phyloP scores from a whole-genome alignment of 495 filamentous ascomycete genomes.

The Aspergillus leporis region DNA sequence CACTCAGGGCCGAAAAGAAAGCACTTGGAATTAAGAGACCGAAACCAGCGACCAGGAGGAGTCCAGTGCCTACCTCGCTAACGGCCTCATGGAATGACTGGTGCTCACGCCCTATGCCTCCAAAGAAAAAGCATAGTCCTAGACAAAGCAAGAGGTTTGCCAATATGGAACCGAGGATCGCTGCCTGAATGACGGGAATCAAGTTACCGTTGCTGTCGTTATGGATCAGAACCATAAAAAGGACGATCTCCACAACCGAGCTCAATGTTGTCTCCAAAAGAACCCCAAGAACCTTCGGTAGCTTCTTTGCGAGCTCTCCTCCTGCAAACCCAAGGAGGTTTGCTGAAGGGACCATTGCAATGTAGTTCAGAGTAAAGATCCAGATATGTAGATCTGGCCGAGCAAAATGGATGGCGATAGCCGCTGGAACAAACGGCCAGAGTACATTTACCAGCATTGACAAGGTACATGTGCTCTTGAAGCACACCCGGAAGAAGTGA shows the following conservation, averaged over 20 bases:
- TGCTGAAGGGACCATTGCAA: conserved; percentile 85
- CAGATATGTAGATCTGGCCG: conserved; percentile 59
- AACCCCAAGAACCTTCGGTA: conserved; percentile 76
- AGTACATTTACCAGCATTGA: conserved; percentile 64
- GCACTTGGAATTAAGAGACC: conserved; percentile 81
- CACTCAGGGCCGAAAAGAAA: conserved; percentile 63
- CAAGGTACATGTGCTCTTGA: conserved; percentile 54
- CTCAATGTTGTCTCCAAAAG: conserved; percentile 76
- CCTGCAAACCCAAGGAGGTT: conserved; percentile 87
- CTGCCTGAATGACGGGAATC: conserved; percentile 76
- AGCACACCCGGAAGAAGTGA: conserved; percentile 61
- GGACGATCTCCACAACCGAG: conserved; percentile 76
- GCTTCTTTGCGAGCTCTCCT: conserved; percentile 75
- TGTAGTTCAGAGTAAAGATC: conserved; percentile 71
- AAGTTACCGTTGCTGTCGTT: conserved; percentile 44
- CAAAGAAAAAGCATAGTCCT: conserved; percentile 76
- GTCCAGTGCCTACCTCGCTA: conserved; percentile 76
- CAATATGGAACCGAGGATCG: conserved; percentile 78
- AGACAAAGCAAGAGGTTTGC: conserved; percentile 77
- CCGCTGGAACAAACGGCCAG: conserved; percentile 74
- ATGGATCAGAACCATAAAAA: conserved; percentile 71
- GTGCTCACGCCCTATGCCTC: conserved; percentile 64
- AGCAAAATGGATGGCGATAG: conserved; percentile 64
- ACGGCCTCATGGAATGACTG: conserved; percentile 74
- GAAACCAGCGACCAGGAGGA: conserved; percentile 80